These are phyloP conservation scores for carrot (Daucus carota) DNA, from an alignment of 129 eudicot genomes.

Conservation along the genomic window DH1_v3.0 NC_030382.2:34823001-34823500, in stretches of 20 bases:
- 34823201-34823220: not conserved
- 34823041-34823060: not conserved
- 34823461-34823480: slow-evolving; percentile 94
- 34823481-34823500: slow-evolving; percentile 94
- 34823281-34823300: not conserved
- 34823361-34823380: not conserved
- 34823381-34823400: not conserved
- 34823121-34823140: not conserved
- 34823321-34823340: not conserved
- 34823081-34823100: not conserved
- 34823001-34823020: not conserved
- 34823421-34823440: not conserved
- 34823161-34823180: not conserved
- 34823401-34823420: not conserved
- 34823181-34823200: not conserved
- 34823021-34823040: not conserved
- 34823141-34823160: not conserved
- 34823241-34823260: not conserved
- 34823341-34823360: not conserved
- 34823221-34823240: not conserved
- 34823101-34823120: not conserved
- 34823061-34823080: not conserved
- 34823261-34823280: not conserved
- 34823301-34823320: not conserved
- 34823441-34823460: slow-evolving; percentile 11